Evolutionary conservation across 495 filamentous ascomycete genomes (phyloP), one percentile per base, ranked within the genome.

Genomic region (Mycothermus thermophilus): DNA sequence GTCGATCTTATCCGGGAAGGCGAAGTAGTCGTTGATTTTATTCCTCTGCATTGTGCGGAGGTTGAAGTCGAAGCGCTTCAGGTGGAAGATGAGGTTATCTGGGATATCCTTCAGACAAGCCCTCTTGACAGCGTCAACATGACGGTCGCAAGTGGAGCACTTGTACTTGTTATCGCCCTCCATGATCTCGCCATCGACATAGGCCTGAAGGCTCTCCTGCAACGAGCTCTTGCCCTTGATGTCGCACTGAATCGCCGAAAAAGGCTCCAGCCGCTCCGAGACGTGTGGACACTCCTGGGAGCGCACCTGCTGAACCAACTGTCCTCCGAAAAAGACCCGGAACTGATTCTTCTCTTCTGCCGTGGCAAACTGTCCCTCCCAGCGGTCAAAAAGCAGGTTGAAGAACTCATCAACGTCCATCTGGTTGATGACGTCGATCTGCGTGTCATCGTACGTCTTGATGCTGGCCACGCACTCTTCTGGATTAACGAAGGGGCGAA

Each of bases 351-450:
- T 94, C 23, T 72, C 71, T 31, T 75, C 73, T 3, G 60, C 50
- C 11, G 72, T 62, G 16, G 71, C 54, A 37, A 96, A 76, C 47
- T 93, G 83, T 5, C 75, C 73, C 51, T 99, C 92, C 73, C 83
- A 85, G 20, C 84, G 71, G 47, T 93, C 86, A 47, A 95, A 90
- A 0, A 96, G 67, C 14, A 92, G 66, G 46, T 90, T 93, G 59
- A 90, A 96, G 53, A 96, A 99, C 49, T 94, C 86, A 43, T 96
- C 92, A 10, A 94, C 92, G 50, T 99, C 90, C 83, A 96, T 95
- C 51, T 96, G 92, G 26, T 82, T 68, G 13, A 74, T 75, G 17
- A 88, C 75, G 56, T 96, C 86, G 32, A 96, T 87, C n/a, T 70
- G 64, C 12, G 75, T 64, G 30, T 85, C 80, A 18, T 93, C 86